Percentiles rank a stretch among this genome's conserved stretches.
phyloP scores from a whole-genome alignment of 1,139 yeast species.

The Yamadazyma sp. region DNA sequence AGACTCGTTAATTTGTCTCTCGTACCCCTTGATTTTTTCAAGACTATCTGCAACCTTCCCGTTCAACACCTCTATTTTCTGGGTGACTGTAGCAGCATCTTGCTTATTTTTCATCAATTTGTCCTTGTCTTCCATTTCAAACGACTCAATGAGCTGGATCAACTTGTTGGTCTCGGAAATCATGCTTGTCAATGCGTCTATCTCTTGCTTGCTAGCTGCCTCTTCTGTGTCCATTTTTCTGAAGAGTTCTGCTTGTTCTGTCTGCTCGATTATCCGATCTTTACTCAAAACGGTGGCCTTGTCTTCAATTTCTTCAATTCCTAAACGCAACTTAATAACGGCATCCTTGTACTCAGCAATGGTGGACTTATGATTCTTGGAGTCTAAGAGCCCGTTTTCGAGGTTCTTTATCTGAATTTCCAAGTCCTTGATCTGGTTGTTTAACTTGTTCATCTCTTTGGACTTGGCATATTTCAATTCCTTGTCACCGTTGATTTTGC shows the following conservation, averaged over 20 bases:
- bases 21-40: constrained; percentile 21
- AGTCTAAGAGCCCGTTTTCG: constrained; percentile 50
- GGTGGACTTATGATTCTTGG: constrained; percentile 20
- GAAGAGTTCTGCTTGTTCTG: constrained; percentile 15
- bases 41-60: constrained; percentile 4
- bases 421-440: constrained; percentile 57
- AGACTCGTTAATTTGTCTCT: constrained; percentile 34
- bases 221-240: constrained; percentile 14
- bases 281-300: constrained; percentile 14
- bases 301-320: constrained; percentile 16
- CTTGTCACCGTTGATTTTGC: constrained; percentile 38
- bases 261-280: constrained; percentile 13
- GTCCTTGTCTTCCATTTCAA: constrained; percentile 20
- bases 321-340: constrained; percentile 13
- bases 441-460: constrained; percentile 49
- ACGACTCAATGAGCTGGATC: constrained; percentile 16
- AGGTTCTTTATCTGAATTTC: constrained; percentile 54
- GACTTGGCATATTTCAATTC: constrained; percentile 52
- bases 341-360: constrained; percentile 20
- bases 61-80: constrained; percentile 21
- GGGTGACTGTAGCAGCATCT: constrained; percentile 12
- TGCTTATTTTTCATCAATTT: constrained; percentile 20
- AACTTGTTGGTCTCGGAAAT: constrained; percentile 9
- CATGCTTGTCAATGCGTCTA: constrained; percentile 8
- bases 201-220: constrained; percentile 13